Percentiles rank a stretch among this genome's conserved stretches.
Conservation (phyloP, 2,329 filamentous ascomycete species). For the Ophiostoma montium region DNA sequence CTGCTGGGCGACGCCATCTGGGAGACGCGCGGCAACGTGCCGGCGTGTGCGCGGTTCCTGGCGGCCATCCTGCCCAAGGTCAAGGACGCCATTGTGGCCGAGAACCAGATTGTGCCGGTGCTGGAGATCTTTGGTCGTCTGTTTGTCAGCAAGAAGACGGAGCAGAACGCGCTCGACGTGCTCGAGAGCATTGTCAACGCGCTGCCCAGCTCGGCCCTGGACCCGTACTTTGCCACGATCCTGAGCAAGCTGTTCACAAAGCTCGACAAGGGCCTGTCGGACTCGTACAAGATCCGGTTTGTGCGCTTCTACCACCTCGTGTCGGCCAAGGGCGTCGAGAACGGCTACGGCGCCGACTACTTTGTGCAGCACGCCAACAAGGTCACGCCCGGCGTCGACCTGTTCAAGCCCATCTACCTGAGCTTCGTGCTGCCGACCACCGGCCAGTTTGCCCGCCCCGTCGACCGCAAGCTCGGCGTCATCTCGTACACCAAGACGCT, state of each 20-base stretch:
- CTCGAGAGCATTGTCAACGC: slow-evolving; percentile 65
- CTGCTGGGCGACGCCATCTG: slow-evolving; percentile 72
- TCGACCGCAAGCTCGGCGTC: slow-evolving; percentile 87
- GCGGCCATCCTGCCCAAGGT: slow-evolving; percentile 72
- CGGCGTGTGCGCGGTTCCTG: slow-evolving; percentile 74
- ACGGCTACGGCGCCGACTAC: slow-evolving; percentile 81
- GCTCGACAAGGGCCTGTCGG: slow-evolving; percentile 53
- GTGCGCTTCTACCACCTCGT: slow-evolving; percentile 91
- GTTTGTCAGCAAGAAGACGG: slow-evolving; percentile 66
- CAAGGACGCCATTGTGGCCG: slow-evolving; percentile 54
- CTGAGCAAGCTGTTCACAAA: slow-evolving; percentile 69
- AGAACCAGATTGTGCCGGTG: slow-evolving; percentile 73
- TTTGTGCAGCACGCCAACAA: slow-evolving; percentile 75
- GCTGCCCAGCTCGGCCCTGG: slow-evolving; percentile 60
- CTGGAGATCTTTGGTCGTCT: slow-evolving; percentile 95
- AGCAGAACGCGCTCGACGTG: slow-evolving; percentile 77
- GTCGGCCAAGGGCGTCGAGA: slow-evolving; percentile 55
- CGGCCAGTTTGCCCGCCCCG: slow-evolving; percentile 70
- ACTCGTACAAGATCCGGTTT: slow-evolving; percentile 75
- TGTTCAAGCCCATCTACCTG: slow-evolving; percentile 72
- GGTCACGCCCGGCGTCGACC: slow-evolving; percentile 53
- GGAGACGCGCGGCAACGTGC: slow-evolving; percentile 87
- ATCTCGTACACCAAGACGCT: slow-evolving; percentile 88
- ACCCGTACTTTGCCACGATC: slow-evolving; percentile 67
- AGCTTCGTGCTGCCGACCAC: slow-evolving; percentile 78